Conservation (phyloP, 2,329 filamentous ascomycete species). For the Sporothrix protearum region DNA sequence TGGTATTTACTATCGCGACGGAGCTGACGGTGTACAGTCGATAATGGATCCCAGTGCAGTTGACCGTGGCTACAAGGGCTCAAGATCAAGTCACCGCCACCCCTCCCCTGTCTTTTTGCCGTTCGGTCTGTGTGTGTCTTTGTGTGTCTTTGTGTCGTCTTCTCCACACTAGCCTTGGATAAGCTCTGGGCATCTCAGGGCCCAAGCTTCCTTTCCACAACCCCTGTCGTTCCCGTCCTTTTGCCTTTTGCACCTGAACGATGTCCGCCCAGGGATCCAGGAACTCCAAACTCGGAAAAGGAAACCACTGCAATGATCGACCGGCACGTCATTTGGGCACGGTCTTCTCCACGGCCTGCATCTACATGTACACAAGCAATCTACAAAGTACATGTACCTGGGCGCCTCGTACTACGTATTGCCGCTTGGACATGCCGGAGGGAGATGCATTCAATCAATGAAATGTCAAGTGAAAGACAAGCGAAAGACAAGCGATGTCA, state of each 20-base stretch:
- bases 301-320: too few species aligned
- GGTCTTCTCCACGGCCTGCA: neutral
- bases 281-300: too few species aligned
- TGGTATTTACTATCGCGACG: neutral
- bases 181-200: neutral
- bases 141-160: neutral
- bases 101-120: neutral
- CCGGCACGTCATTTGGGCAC: slow-evolving; percentile 3
- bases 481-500: neutral
- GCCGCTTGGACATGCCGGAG: too few species aligned
- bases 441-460: neutral
- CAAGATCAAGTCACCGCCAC: neutral
- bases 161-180: neutral
- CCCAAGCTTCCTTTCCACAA: neutral
- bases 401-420: too few species aligned
- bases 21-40: too few species aligned
- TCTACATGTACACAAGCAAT: too few species aligned
- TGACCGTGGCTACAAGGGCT: neutral
- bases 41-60: neutral
- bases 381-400: neutral
- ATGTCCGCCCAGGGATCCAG: neutral
- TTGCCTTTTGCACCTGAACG: neutral
- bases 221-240: neutral
- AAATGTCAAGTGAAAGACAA: neutral
- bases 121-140: neutral